A percentile compares a stretch with the other conserved stretches of the same genome.
Conservation (phyloP, 2,329 filamentous ascomycete species). For the Albifimbria verrucaria region DNA sequence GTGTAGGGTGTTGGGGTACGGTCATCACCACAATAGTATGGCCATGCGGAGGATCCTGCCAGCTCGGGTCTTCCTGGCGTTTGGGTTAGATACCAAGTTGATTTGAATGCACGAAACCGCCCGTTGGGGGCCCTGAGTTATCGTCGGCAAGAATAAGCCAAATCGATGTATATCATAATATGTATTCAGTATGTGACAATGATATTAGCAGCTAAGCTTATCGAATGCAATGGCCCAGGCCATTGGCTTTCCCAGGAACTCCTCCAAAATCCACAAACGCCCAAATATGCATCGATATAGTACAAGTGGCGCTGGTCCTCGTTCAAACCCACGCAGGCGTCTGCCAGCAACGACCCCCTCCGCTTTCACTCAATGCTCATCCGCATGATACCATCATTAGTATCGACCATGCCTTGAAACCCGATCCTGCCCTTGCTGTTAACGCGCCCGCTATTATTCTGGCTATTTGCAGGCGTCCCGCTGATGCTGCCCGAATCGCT, state of each 20-base stretch:
- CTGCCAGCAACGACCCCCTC: background rate
- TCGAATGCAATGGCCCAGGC: too few species aligned
- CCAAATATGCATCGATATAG: background rate
- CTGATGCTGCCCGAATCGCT: constrained; percentile 45
- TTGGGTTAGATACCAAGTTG: constrained; percentile 20
- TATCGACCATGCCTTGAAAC: constrained; percentile 90
- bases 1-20: background rate
- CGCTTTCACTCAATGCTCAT: constrained; percentile 83
- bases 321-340: too few species aligned
- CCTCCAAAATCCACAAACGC: too few species aligned
- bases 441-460: constrained; percentile 33
- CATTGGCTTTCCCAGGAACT: background rate
- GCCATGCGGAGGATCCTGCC: background rate
- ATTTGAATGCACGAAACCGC: background rate
- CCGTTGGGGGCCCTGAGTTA: background rate
- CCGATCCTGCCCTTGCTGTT: constrained; percentile 64
- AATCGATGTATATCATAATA: too few species aligned
- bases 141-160: too few species aligned
- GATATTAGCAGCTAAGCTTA: too few species aligned
- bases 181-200: too few species aligned
- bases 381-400: constrained; percentile 92
- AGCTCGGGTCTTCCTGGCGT: constrained; percentile 14
- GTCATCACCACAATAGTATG: too few species aligned
- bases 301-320: background rate
- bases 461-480: constrained; percentile 18